phyloP scores from a whole-genome alignment of 2,329 filamentous ascomycete genomes.

The Talaromyces piceae region DNA sequence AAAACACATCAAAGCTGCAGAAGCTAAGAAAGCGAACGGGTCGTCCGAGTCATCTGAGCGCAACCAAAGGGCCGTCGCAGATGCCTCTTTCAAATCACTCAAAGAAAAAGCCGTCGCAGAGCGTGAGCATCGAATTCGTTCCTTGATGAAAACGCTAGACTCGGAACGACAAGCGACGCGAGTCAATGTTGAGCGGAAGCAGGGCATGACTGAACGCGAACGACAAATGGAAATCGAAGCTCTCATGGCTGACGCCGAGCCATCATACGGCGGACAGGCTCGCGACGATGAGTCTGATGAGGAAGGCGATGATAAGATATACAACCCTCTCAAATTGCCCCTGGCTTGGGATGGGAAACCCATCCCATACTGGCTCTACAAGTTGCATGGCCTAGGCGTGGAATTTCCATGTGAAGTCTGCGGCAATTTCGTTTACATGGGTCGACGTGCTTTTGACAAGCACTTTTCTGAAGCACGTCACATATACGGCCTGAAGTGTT shows the following conservation, averaged over 20 bases:
- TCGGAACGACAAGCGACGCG: constrained; percentile 82
- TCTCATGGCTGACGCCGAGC: constrained; percentile 58
- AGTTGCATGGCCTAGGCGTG: constrained; percentile 87
- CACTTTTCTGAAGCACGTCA: constrained; percentile 94
- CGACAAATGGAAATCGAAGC: constrained; percentile 90
- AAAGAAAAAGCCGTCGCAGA: constrained; percentile 90
- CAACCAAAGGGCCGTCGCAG: constrained; percentile 14
- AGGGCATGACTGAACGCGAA: constrained; percentile 95
- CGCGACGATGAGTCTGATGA: constrained; percentile 59
- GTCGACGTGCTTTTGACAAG: constrained; percentile 90
- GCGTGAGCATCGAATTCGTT: constrained; percentile 75
- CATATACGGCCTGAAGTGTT: constrained; percentile 85
- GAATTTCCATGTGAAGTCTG: constrained; percentile 96
- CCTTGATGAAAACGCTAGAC: constrained; percentile 73
- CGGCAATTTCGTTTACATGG: constrained; percentile 99
- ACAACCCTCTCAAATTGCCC: constrained; percentile 93
- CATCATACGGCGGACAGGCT: constrained; percentile 23
- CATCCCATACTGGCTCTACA: constrained; percentile 98
- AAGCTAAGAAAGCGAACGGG: constrained; percentile 47
- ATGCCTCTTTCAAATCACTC: constrained; percentile 42
- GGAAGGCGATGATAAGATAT: constrained; percentile 79
- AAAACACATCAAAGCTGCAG: constrained; percentile 82
- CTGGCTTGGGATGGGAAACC: constrained; percentile 98
- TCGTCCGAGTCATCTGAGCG: constrained; percentile 29
- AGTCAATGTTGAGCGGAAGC: constrained; percentile 90